Percentiles rank a stretch among this genome's conserved stretches.
phyloP scores from a whole-genome alignment of 163 green algal species.

The Smithsoniella earleae region DNA sequence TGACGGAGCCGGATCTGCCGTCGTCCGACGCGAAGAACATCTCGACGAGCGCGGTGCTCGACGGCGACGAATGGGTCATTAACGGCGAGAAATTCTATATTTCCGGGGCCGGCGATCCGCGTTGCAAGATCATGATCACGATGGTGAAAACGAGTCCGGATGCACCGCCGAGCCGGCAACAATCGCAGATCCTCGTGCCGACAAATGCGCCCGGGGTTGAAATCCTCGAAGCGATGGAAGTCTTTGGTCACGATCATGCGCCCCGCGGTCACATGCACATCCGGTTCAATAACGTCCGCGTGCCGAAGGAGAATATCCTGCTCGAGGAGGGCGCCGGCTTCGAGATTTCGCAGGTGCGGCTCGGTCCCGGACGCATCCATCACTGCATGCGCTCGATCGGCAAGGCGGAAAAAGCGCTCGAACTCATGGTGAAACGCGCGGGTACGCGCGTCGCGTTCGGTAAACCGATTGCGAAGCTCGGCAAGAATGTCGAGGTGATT shows the following conservation, averaged over 20 bases:
- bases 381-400: conserved; percentile 96
- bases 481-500: no score
- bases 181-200: conserved; percentile 88
- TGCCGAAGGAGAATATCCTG: conserved; percentile 60
- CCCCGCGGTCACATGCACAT: conserved; percentile 90
- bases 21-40: conserved; percentile 96
- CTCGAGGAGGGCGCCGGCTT: conserved; percentile 87
- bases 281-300: conserved; percentile 47
- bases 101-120: conserved; percentile 77
- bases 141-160: conserved; percentile 80
- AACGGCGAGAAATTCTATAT: conserved; percentile 86
- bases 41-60: conserved; percentile 37
- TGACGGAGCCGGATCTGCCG: conserved; percentile 93
- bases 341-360: conserved; percentile 84
- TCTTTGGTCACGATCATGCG: conserved; percentile 91
- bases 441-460: conserved; percentile 57
- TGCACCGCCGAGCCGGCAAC: conserved; percentile 55
- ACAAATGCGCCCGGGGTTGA: conserved; percentile 58
- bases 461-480: no score
- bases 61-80: conserved; percentile 48
- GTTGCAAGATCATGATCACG: conserved; percentile 77
- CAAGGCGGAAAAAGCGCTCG: conserved; percentile 71
- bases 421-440: conserved; percentile 51
- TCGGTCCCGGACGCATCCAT: conserved; percentile 91
- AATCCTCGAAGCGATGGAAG: no score